Evolutionary conservation across 73 alveolate genomes (phyloP).

Genomic region (Tetrahymena thermophila): DNA sequence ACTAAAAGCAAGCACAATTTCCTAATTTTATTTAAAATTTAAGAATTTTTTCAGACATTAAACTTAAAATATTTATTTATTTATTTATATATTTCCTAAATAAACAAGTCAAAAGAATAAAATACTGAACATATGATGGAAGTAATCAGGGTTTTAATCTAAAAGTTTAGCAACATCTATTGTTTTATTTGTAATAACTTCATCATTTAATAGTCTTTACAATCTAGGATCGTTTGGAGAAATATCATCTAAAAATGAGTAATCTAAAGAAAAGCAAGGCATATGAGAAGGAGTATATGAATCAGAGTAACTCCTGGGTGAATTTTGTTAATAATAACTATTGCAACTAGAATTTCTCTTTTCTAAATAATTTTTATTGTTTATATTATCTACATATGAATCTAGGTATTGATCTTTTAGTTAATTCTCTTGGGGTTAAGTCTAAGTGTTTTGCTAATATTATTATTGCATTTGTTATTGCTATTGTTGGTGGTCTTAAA

Average conservation of each 20-base stretch:
- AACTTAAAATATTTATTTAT: too few relatives aligned
- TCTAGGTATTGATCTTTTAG: not conserved
- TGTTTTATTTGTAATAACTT: not conserved
- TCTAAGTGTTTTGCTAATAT: not conserved
- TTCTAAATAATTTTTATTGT: not conserved
- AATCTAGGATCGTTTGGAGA: not conserved
- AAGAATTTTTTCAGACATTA: not conserved
- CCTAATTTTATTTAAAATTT: not conserved
- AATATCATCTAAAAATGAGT: not conserved
- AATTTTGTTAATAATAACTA: not conserved
- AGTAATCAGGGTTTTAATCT: not conserved
- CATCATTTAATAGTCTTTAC: not conserved
- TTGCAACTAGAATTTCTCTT: not conserved
- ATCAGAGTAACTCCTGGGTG: not conserved
- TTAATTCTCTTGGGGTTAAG: not conserved
- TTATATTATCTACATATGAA: not conserved
- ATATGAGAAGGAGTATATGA: not conserved
- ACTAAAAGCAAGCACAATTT: not conserved
- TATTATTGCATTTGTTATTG: not conserved
- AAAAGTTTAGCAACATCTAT: not conserved
- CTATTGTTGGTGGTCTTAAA: not conserved
- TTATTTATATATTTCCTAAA: too few relatives aligned
- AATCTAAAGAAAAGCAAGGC: not conserved
- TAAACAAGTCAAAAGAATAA: not conserved
- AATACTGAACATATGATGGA: not conserved